These are phyloP conservation scores for Ilyonectria robusta DNA, from an alignment of 2,329 filamentous ascomycete genomes.

Conservation along the genomic window DNA sequence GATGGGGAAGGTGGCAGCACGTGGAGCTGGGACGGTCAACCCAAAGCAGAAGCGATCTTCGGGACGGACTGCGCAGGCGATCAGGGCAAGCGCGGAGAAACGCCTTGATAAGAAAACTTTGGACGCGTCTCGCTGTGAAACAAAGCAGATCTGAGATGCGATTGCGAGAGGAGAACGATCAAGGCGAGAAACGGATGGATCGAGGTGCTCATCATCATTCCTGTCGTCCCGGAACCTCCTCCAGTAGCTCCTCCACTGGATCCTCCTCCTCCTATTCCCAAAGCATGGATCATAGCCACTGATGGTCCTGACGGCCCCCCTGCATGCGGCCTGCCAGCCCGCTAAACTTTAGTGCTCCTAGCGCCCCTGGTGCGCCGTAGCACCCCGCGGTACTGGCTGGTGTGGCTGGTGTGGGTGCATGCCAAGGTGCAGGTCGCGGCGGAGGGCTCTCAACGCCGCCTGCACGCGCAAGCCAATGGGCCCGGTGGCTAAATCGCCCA, in stretches of 20 bases:
- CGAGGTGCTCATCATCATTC: conserved; percentile 3
- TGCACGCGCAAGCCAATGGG: conserved; percentile 23
- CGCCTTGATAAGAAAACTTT: background rate
- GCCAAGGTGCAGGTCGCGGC: background rate
- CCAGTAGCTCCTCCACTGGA: background rate
- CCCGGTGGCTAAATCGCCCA: conserved; percentile 17
- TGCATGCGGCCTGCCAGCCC: conserved; percentile 43
- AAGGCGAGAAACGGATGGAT: background rate
- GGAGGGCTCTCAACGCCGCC: conserved; percentile 1
- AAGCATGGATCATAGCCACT: conserved; percentile 10
- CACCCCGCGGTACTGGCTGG: conserved; percentile 38
- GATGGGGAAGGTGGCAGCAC: conserved; percentile 36
- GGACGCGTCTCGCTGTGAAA: conserved; percentile 18
- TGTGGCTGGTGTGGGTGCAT: conserved; percentile 5
- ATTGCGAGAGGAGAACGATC: conserved; percentile 2
- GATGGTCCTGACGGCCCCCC: conserved; percentile 38
- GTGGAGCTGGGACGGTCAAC: conserved; percentile 44
- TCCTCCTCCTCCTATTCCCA: conserved; percentile 28
- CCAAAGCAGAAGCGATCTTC: conserved; percentile 46
- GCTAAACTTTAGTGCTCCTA: conserved; percentile 46
- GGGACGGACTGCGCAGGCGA: conserved; percentile 8
- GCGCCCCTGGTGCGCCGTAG: conserved; percentile 20
- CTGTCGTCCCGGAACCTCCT: conserved; percentile 9
- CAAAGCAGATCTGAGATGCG: conserved; percentile 16
- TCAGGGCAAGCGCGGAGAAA: conserved; percentile 3